Evolutionary conservation across 2,329 filamentous ascomycete species (phyloP).

Genomic region (Aspergillus spinulosporus): DNA sequence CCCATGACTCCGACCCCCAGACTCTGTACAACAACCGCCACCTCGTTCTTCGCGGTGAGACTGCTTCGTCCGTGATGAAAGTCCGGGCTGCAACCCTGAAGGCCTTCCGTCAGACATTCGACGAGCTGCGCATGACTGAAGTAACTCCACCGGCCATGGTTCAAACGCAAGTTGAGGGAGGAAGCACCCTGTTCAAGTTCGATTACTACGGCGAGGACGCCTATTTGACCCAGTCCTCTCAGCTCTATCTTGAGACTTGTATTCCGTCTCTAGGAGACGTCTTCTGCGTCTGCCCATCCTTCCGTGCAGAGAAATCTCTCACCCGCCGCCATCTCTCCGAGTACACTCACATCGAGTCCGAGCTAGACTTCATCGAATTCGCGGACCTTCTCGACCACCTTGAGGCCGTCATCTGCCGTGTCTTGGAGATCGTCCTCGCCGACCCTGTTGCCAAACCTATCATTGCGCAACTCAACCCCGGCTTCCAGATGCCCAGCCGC

Average conservation of each 20-base stretch:
- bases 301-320: slow-evolving; percentile 94
- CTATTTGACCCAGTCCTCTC: slow-evolving; percentile 94
- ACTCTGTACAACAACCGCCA: slow-evolving; percentile 80
- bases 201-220: slow-evolving; percentile 86
- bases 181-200: slow-evolving; percentile 85
- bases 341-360: slow-evolving; percentile 95
- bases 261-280: slow-evolving; percentile 89
- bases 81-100: slow-evolving; percentile 78
- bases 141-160: slow-evolving; percentile 88
- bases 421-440: slow-evolving; percentile 73
- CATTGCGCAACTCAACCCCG: slow-evolving; percentile 86
- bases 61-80: slow-evolving; percentile 80
- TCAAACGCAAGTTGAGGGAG: slow-evolving; percentile 92
- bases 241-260: slow-evolving; percentile 95
- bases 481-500: slow-evolving; percentile 75
- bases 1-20: slow-evolving; percentile 67
- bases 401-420: slow-evolving; percentile 82
- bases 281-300: slow-evolving; percentile 98
- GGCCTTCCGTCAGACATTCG: slow-evolving; percentile 77
- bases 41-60: slow-evolving; percentile 80
- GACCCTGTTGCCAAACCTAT: slow-evolving; percentile 71
- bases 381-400: slow-evolving; percentile 83
- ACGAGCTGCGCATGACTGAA: slow-evolving; percentile 74
- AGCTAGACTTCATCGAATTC: slow-evolving; percentile 94
- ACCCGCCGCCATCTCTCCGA: slow-evolving; percentile 93